Conservation (phyloP, 2,329 filamentous ascomycete genomes). For the Aspergillus intermedius region DNA sequence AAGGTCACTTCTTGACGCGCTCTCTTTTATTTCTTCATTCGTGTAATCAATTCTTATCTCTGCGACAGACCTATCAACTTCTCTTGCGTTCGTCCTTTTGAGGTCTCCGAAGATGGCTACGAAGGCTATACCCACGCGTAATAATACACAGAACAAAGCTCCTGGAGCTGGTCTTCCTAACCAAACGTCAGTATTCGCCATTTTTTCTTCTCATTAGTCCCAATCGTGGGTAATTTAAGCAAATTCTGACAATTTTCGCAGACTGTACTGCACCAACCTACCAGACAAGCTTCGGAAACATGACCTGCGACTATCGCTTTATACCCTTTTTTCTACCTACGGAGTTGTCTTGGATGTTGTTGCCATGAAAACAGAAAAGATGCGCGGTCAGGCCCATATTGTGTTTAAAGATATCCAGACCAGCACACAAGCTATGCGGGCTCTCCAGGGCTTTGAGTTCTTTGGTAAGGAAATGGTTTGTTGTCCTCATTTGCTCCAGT, state of each 20-base stretch:
- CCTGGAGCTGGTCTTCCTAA: conserved; percentile 57
- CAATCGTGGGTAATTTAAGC: not conserved
- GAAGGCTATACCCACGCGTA: conserved; percentile 35
- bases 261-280: conserved; percentile 83
- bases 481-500: conserved; percentile 11
- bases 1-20: not conserved
- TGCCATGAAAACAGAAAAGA: conserved; percentile 78
- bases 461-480: conserved; percentile 78
- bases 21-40: conserved; percentile 1
- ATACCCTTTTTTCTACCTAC: conserved; percentile 90
- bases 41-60: not conserved
- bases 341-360: conserved; percentile 89
- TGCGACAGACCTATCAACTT: not conserved
- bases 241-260: conserved; percentile 36
- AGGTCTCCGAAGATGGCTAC: conserved; percentile 26
- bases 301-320: conserved; percentile 78
- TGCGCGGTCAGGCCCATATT: conserved; percentile 93
- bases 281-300: conserved; percentile 84
- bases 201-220: conserved; percentile 2
- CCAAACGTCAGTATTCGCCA: conserved; percentile 57
- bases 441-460: conserved; percentile 77
- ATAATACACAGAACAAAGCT: conserved; percentile 32
- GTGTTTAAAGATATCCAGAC: conserved; percentile 83
- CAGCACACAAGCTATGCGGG: conserved; percentile 89
- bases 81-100: not conserved